These are phyloP conservation scores for Aspergillus tubingensis DNA, from an alignment of 2,329 filamentous ascomycete genomes.

Conservation along the genomic window DNA sequence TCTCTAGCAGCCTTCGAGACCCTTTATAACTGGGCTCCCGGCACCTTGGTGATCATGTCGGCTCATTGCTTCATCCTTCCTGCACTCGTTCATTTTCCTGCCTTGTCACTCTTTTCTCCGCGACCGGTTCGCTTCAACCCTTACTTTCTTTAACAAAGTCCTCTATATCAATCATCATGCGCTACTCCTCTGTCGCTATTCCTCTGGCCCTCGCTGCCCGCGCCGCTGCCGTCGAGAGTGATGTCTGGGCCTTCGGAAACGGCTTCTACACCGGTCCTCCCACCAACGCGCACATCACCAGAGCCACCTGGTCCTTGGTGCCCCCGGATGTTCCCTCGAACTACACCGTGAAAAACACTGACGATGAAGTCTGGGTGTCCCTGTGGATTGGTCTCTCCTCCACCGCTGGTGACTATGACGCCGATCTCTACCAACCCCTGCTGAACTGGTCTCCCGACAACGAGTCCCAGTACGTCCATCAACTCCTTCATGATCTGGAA, in stretches of 20 bases:
- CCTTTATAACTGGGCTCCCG: neutral
- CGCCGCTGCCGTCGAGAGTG: conserved; percentile 14
- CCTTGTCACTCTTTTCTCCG: neutral
- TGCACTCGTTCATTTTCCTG: neutral
- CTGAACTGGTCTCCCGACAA: conserved; percentile 24
- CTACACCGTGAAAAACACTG: conserved; percentile 2
- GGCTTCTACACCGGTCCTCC: conserved; percentile 23
- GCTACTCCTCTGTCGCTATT: conserved; percentile 7
- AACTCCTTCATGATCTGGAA: too few relatives aligned
- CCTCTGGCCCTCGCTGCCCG: conserved; percentile 8
- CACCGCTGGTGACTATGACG: conserved; percentile 9
- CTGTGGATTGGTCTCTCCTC: conserved; percentile 22
- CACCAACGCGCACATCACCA: conserved; percentile 19
- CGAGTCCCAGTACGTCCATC: conserved; percentile 18
- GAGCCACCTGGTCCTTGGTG: conserved; percentile 21
- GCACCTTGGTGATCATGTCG: neutral
- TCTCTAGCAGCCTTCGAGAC: neutral
- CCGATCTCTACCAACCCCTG: conserved; percentile 21
- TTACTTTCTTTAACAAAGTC: neutral
- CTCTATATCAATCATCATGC: conserved; percentile 9
- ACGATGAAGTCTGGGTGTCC: conserved; percentile 21
- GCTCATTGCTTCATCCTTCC: neutral
- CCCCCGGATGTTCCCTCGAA: conserved; percentile 16
- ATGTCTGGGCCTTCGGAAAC: conserved; percentile 21
- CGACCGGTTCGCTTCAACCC: neutral